Evolutionary conservation across 768 basidiomycete species (phyloP).

Genomic region (Postia placenta): DNA sequence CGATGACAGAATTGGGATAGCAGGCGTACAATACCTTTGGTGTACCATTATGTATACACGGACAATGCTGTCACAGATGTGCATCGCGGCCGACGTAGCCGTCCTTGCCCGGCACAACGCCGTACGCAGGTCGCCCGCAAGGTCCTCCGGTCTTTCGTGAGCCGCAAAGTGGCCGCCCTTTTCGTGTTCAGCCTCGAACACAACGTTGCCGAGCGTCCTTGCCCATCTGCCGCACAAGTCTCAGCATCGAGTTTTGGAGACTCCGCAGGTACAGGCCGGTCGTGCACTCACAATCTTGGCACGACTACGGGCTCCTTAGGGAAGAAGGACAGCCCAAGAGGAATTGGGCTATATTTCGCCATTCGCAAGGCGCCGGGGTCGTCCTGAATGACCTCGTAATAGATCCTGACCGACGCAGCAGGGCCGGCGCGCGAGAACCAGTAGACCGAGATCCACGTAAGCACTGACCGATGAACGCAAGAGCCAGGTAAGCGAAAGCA

Average conservation of each 20-base stretch:
- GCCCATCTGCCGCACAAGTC: slow-evolving; percentile 13
- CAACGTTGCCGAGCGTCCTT: slow-evolving; percentile 17
- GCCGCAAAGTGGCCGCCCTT: slow-evolving; percentile 24
- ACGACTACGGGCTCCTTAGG: slow-evolving; percentile 19
- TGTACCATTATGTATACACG: too few relatives aligned
- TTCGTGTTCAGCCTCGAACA: slow-evolving; percentile 18
- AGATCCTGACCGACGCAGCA: slow-evolving; percentile 24
- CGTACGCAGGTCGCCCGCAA: slow-evolving; percentile 21
- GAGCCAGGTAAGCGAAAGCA: too few relatives aligned
- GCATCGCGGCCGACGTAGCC: too few relatives aligned
- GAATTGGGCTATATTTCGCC: slow-evolving; percentile 13
- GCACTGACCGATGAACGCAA: too few relatives aligned
- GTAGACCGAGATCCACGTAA: slow-evolving; percentile 32
- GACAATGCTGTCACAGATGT: too few relatives aligned
- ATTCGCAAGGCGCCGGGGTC: background rate
- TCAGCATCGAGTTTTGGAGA: too few relatives aligned
- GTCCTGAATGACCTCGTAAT: slow-evolving; percentile 23
- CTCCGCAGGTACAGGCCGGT: background rate
- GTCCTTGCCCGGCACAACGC: slow-evolving; percentile 11
- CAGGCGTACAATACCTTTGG: too few relatives aligned
- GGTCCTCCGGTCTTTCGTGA: slow-evolving; percentile 18
- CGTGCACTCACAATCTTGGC: slow-evolving; percentile 15
- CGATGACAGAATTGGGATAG: too few relatives aligned
- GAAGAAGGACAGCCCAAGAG: slow-evolving; percentile 26
- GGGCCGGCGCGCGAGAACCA: slow-evolving; percentile 31